These are phyloP conservation scores for Brassica rapa DNA, from an alignment of 345 rosid species.

Conservation along the genomic window DNA sequence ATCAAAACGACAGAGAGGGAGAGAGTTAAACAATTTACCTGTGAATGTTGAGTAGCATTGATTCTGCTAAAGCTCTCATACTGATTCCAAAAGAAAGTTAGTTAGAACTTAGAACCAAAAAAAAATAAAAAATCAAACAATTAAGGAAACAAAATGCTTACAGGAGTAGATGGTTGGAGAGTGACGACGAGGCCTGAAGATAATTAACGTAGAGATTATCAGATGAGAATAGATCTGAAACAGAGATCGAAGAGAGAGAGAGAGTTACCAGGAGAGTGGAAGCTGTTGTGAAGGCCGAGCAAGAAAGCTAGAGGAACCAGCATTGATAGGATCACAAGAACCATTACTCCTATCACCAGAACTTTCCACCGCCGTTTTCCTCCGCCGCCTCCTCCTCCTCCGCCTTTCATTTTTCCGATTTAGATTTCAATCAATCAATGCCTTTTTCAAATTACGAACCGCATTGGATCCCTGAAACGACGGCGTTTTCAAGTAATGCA, in stretches of 20 bases:
- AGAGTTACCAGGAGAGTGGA: constrained; percentile 58
- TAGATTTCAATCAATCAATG: constrained; percentile 13
- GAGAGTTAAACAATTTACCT: constrained; percentile 15
- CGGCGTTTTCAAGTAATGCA: neutral
- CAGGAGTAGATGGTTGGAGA: constrained; percentile 52
- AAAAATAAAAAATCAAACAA: neutral
- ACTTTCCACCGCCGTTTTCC: constrained; percentile 82
- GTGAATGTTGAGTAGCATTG: constrained; percentile 37
- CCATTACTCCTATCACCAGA: constrained; percentile 72
- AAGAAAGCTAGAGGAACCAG: constrained; percentile 90
- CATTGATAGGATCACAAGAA: constrained; percentile 90
- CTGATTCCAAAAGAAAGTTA: constrained; percentile 35
- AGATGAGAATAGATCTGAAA: constrained; percentile 42
- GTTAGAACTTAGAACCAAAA: neutral
- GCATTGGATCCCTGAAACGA: constrained; percentile 35
- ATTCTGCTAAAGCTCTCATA: constrained; percentile 40
- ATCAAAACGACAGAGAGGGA: neutral
- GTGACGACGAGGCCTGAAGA: constrained; percentile 56
- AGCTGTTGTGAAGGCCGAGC: constrained; percentile 80
- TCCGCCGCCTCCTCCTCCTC: constrained; percentile 26
- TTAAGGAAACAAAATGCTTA: constrained; percentile 41
- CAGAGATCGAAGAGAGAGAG: neutral
- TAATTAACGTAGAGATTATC: neutral
- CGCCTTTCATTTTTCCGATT: constrained; percentile 38
- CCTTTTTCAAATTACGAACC: neutral